Evolutionary conservation across 163 green algal genomes (phyloP), one percentile per base, ranked within the genome.

Genomic region (Scenedesmus sp.): DNA sequence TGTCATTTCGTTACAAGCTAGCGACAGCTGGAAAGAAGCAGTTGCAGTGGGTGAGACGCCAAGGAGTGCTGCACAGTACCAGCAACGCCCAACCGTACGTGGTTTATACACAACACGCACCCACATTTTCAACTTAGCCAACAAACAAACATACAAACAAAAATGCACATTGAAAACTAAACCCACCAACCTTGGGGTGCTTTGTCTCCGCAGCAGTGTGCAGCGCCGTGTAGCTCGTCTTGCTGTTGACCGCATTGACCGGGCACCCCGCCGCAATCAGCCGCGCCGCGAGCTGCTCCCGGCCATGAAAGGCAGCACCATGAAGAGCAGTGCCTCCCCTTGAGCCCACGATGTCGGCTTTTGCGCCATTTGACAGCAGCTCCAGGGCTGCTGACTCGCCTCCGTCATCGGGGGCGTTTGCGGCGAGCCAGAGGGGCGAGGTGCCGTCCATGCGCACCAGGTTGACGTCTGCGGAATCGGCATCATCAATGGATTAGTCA

Each of bases 171-270:
- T 0, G 34, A 46, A 46, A 46, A 46, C 34, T 46, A 46, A 46
- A 46, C 64, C 6, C 66, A 8, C 67, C 18, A 1, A 84, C 87
- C 87, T 91, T 91, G 20, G 87, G 87, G 34, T 91, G 87, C 76
- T 91, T 91, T 13, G 87, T 91, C 87, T 91, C 87, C 13, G 87
- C 87, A 9, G 87, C 87, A 52, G 87, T 91, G 26, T 91, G 87
- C 87, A 91, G 87, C 46, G 87, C 87, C 3, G 87, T 91, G 76
- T 91, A 91, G 87, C 87, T 91, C 0, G 87, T 91, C 87, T 91
- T 91, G 70, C 74, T 86, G 87, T 91, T 91, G 26, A 91, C 87
- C 18, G 87, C 87, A 46, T 91, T 91, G 20, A 91, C 87, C 18
- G 87, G 87, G 52, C 87, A 91, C 6, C 87, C 87, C 20, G 87